Evolutionary conservation across 108 stramenopile species (phyloP), one percentile per base, ranked within the genome.

Genomic region (Fistulifera solaris): DNA sequence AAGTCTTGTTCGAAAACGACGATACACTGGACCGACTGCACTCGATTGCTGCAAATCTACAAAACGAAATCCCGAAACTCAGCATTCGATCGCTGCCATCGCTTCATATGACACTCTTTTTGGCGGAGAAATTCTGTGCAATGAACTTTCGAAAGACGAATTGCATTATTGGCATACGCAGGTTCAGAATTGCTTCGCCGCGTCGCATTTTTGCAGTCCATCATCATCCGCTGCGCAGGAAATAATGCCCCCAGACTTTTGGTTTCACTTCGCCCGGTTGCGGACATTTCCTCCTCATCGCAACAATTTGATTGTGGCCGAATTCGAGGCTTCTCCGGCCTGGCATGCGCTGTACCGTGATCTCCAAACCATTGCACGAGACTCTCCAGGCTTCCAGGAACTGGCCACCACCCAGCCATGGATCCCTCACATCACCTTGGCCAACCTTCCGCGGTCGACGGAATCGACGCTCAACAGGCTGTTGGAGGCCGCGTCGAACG

Each of bases 91-190:
- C 72, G 7, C 52, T 35, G n/a, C 11, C 40, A 40, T 80, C 78
- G 0, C 55, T 80, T 25, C 78, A 80, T 58, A 67, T 80, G 78
- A 80, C 78, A 42, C 67, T 70, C 19, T 80, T 80, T 80, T 80
- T 66, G 67, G 61, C 11, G 78, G 78, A 24, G 72, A 59, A 45
- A 57, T 59, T 7, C 58, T 80, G 18, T 35, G 31, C 31, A 58
- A 66, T 27, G 50, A 58, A 21, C 60, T 80, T 52, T 42, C 78
- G 23, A 6, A 15, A 23, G 65, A 70, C 0, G 68, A 80, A 48
- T 16, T 80, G 12, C 21, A 16, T 21, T 28, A 46, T 14, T 75
- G 73, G 71, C 45, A 79, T 22, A 16, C 27, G 10, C 62, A 54
- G 52, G 44, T 79, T n/a, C 21, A 39, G 22, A 12, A 68, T 23